phyloP scores from a whole-genome alignment of 179 eudicot genomes.

The Patellifolia procumbens region DNA sequence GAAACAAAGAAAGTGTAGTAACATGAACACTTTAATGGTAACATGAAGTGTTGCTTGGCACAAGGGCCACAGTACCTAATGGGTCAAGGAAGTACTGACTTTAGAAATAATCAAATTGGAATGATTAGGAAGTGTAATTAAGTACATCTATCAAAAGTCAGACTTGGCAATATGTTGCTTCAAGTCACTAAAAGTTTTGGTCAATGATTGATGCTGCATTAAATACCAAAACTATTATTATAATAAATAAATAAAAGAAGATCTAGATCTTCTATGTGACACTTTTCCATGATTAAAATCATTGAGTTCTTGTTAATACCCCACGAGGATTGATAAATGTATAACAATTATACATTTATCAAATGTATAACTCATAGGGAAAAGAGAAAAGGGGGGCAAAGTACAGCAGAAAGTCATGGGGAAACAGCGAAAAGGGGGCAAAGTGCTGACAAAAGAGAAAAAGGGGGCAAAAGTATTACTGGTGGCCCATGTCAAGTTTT shows the following conservation, averaged over 20 bases:
- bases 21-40: neutral
- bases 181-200: constrained; percentile 28
- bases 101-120: constrained; percentile 10
- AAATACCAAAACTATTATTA: neutral
- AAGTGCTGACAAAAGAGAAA: too few species aligned
- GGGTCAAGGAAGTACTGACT: constrained; percentile 31
- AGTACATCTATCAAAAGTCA: constrained; percentile 15
- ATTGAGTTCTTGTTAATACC: neutral
- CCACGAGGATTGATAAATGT: too few species aligned
- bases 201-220: constrained; percentile 30
- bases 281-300: neutral
- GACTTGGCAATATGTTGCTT: constrained; percentile 27
- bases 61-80: constrained; percentile 14
- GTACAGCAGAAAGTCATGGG: too few species aligned
- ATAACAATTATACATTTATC: too few species aligned
- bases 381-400: too few species aligned
- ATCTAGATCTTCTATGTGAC: constrained; percentile 26
- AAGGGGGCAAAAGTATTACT: too few species aligned
- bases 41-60: constrained; percentile 26
- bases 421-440: too few species aligned
- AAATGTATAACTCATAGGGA: too few species aligned
- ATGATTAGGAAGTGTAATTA: constrained; percentile 9
- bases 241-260: constrained; percentile 4
- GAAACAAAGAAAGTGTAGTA: neutral
- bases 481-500: too few species aligned